Evolutionary conservation across 805 yeast species (phyloP), one percentile per base, ranked within the genome.

Genomic region (Pichia heedii): DNA sequence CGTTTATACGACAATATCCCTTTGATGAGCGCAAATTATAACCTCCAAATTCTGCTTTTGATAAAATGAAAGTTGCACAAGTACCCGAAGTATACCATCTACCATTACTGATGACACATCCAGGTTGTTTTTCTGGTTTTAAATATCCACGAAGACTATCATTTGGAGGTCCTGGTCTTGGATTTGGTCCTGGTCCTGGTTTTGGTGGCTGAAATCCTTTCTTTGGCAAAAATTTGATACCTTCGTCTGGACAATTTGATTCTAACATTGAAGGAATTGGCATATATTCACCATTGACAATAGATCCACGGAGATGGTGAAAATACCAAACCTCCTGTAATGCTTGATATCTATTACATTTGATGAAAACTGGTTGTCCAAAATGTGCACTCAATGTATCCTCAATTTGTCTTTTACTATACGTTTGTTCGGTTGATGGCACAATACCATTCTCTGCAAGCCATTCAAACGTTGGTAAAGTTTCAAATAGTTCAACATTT

Each of bases 101-200:
- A 4, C 98, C 98, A 55, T 77, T 84, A 47, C 84, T 76, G 55
- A 89, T 90, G 46, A 90, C 65, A 62, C 96, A 86, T 10, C 95
- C 96, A 5, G 61, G 50, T 45, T 79, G 73, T 35, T 65, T 74
- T 18, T 70, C 57, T 13, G 77, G 62, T 42, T 66, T 70, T 37
- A 84, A 55, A 53, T 60, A 68, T 1, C 86, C 88, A 39, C 57
- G 55, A 53, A 61, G 68, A 2, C 86, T 88, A 39, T 58, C 48
- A 2, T 52, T 43, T 19, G 56, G 54, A 3, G 46, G 50, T 16
- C 69, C 73, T 1, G 67, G 50, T n/a, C n/a, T n/a, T n/a, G n/a
- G n/a, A n/a, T n/a, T n/a, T 2, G 58, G 51, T 2, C 50, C 16
- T 1, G 41, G 39, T 12, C 48, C 54, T 12, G 52, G 48, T 8